Evolutionary conservation across 441 rosid species (phyloP).

Genomic region (Gossypium trilobum): DNA sequence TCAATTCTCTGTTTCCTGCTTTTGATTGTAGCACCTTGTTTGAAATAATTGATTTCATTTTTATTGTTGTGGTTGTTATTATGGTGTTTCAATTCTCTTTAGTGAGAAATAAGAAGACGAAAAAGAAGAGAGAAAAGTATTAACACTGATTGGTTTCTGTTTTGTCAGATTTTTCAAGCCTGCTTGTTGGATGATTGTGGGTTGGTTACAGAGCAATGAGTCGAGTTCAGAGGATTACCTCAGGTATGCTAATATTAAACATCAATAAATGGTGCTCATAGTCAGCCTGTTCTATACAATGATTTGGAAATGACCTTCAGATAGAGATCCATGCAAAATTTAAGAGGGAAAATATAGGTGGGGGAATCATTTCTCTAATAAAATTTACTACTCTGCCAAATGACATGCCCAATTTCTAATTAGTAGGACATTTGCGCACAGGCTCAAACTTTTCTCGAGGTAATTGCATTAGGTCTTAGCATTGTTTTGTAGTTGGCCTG

Average conservation of each 20-base stretch:
- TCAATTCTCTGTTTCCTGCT: not conserved
- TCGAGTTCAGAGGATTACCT: constrained; percentile 21
- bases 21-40: not conserved
- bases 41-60: not conserved
- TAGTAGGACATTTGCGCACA: not conserved
- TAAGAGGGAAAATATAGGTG: not conserved
- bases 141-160: not conserved
- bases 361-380: not conserved
- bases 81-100: not conserved
- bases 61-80: not conserved
- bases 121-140: not conserved
- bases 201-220: constrained; percentile 27
- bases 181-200: constrained; percentile 26
- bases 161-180: not conserved
- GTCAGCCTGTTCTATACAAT: not conserved
- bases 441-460: not conserved
- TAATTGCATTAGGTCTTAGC: not conserved
- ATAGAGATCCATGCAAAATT: no score
- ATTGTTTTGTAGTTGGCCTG: not conserved
- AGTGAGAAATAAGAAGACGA: not conserved
- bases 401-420: not conserved
- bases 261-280: not conserved
- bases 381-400: not conserved
- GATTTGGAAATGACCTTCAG: not conserved
- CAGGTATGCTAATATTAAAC: constrained; percentile 24